A percentile compares a stretch with the other conserved stretches of the same genome.
phyloP scores from a whole-genome alignment of 1,284 basidiomycete genomes.

The Heterobasidion parviporum region DNA sequence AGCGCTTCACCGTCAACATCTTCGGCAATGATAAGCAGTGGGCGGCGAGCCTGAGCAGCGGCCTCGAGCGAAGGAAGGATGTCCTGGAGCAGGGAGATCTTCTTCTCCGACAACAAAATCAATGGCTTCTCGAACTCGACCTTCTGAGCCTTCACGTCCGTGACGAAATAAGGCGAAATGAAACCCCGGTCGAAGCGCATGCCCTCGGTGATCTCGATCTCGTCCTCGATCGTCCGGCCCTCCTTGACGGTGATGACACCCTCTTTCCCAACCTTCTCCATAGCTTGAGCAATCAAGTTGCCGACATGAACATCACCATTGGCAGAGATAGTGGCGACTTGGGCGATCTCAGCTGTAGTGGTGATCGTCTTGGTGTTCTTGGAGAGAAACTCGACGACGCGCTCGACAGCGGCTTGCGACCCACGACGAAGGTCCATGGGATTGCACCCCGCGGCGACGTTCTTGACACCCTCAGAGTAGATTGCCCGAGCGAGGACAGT shows the following conservation, averaged over 20 bases:
- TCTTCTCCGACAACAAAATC: conserved; percentile 94
- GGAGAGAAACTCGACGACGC: conserved; percentile 89
- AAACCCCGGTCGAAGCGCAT: conserved; percentile 99
- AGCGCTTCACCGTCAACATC: conserved; percentile 97
- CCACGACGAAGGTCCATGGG: conserved; percentile 99
- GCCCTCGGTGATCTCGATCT: conserved; percentile 99
- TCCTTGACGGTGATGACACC: conserved; percentile 99
- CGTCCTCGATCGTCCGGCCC: conserved; percentile 94
- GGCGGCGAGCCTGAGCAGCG: conserved; percentile 86
- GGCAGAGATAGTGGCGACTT: conserved; percentile 97
- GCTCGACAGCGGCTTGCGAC: conserved; percentile 93
- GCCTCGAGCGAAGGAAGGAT: conserved; percentile 92
- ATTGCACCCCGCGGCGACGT: conserved; percentile 98
- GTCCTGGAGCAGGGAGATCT: conserved; percentile 93
- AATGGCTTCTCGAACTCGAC: conserved; percentile 97
- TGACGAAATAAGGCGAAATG: conserved; percentile 99
- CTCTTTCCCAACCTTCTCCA: conserved; percentile 99
- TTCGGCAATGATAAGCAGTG: conserved; percentile 94
- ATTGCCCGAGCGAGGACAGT: conserved; percentile 96
- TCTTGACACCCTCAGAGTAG: conserved; percentile 98
- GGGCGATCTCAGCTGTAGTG: conserved; percentile 95
- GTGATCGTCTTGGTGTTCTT: conserved; percentile 91
- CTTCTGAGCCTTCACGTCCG: conserved; percentile 95
- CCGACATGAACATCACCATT: conserved; percentile 96
- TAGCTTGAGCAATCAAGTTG: conserved; percentile 95